A percentile compares a stretch with the other conserved stretches of the same genome.
phyloP scores from a whole-genome alignment of 768 basidiomycete species.

The Xerocomellus intermedius region DNA sequence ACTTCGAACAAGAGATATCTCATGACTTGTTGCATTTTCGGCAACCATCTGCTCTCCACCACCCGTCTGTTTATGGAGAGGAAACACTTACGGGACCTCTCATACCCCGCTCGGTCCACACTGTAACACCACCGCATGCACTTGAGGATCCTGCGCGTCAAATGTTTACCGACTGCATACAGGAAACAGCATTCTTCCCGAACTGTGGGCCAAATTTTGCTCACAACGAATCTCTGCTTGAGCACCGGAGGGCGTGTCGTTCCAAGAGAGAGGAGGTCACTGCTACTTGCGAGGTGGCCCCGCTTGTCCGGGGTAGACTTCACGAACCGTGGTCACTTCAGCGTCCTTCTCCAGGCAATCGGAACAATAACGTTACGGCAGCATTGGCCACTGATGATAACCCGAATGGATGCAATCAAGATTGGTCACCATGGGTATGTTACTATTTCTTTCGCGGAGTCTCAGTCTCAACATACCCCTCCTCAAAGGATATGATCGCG shows the following conservation, averaged over 20 bases:
- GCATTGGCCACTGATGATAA: neutral
- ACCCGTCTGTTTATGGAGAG: neutral
- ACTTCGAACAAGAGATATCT: too few relatives aligned
- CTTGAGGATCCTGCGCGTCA: too few relatives aligned
- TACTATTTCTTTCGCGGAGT: neutral
- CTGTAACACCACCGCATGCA: neutral
- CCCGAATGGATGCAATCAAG: neutral
- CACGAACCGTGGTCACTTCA: neutral
- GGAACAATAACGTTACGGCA: neutral
- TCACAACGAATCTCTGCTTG: neutral
- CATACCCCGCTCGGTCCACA: neutral
- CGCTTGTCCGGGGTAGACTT: neutral
- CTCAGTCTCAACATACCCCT: neutral
- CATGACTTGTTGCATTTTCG: too few relatives aligned
- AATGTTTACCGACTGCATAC: neutral
- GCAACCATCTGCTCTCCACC: neutral
- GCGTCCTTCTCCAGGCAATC: neutral
- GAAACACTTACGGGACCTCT: neutral
- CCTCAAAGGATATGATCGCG: neutral
- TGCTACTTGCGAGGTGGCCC: neutral
- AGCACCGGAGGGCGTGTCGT: neutral
- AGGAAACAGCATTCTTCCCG: neutral
- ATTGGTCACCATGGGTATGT: conserved; percentile 1
- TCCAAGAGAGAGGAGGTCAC: neutral
- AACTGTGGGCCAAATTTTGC: neutral